Evolutionary conservation across 2,329 filamentous ascomycete species (phyloP).

Genomic region (Pseudogymnoascus sp.): DNA sequence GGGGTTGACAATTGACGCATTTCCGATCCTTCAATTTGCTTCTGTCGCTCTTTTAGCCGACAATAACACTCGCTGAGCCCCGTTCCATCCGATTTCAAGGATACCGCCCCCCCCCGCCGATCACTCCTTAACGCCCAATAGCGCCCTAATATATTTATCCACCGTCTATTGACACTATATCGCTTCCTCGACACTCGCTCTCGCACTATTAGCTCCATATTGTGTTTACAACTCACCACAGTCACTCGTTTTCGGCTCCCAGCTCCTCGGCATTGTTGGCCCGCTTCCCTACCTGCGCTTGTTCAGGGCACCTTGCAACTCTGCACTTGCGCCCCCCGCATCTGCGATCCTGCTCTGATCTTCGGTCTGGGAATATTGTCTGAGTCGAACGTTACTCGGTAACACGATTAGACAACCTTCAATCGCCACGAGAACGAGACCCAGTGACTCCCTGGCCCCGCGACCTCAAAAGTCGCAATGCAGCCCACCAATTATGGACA

Average conservation of each 20-base stretch:
- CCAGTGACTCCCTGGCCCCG: neutral
- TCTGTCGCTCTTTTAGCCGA: conserved; percentile 5
- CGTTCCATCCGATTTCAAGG: neutral
- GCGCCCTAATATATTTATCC: neutral
- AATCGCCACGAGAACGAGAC: neutral
- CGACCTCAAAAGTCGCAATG: neutral
- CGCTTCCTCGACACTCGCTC: neutral
- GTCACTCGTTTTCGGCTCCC: neutral
- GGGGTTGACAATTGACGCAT: neutral
- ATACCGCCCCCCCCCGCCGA: neutral
- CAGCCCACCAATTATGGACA: conserved; percentile 3
- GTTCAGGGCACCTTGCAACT: neutral
- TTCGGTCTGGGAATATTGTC: neutral
- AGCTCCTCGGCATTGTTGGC: neutral
- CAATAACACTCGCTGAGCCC: conserved; percentile 5
- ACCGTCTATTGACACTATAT: neutral
- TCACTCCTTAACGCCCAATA: conserved; percentile 2
- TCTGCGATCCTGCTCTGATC: neutral
- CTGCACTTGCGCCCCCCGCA: conserved; percentile 1
- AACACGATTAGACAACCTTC: neutral
- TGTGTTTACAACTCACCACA: neutral
- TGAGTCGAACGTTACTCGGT: neutral
- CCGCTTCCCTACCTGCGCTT: neutral
- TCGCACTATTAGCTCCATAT: neutral
- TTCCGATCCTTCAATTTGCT: neutral